Evolutionary conservation across 2,329 filamentous ascomycete species (phyloP), one percentile per base, ranked within the genome.

Genomic region (Xylaria sp.): DNA sequence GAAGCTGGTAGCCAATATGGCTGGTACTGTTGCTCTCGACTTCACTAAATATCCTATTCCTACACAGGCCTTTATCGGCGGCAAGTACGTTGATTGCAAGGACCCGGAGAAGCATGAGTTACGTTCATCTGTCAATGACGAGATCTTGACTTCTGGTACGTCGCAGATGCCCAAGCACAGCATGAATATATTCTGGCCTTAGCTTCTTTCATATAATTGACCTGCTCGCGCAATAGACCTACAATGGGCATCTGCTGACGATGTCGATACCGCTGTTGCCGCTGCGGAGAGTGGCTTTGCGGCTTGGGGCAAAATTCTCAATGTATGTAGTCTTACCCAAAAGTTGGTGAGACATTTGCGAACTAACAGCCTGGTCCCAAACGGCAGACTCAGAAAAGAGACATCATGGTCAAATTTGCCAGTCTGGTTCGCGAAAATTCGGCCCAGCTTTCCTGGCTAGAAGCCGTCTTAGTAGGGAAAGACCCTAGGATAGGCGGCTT

Each of bases 241-340:
- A 15, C 70, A 72, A 58, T 72, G 70, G 69, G 73, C 74, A 15
- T 70, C 72, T 12, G 23, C 63, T 23, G 74, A 73, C 34, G 75
- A 77, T 72, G 73, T 76, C 28, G 69, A 77, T 60, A 65, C 46
- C 20, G 75, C 75, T 18, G 75, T 77, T 25, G 70, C 48, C 5
- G 74, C 75, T 18, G 75, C 75, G 1, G 61, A 73, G 54, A 68
- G 66, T 15, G 74, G 74, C 32, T 70, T 74, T 15, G 66, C 66
- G 13, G 74, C 73, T 12, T 77, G 75, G 75, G 70, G 65, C 48
- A 76, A 74, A 64, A 54, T 76, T 28, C 63, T 73, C 18, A 68
- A 73, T 23, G 68, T 77, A 67, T 67, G 75, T 37, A 65, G 46
- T 15, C 63, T 63, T 6, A 54, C 61, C 9, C 60, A 57, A 55